Evolutionary conservation across 2,329 filamentous ascomycete species (phyloP).

Genomic region (Diaporthe aspalathi): DNA sequence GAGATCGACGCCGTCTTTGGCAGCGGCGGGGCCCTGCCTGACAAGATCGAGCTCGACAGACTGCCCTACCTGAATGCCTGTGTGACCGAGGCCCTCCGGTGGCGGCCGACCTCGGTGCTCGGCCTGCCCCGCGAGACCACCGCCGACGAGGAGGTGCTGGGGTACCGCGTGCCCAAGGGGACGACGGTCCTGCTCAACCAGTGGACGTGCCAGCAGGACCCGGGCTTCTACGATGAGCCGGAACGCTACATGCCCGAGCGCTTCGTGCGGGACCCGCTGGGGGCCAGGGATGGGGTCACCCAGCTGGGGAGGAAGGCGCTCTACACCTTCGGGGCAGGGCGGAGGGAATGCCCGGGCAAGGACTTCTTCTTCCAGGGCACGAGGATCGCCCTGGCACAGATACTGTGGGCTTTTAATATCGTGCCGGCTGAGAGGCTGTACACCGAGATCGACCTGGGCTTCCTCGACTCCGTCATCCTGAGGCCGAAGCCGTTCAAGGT

Average conservation of each 20-base stretch:
- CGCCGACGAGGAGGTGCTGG: conserved; percentile 1
- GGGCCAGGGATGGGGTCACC: not conserved
- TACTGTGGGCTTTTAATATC: conserved; percentile 2
- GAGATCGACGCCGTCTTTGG: conserved; percentile 4
- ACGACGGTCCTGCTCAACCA: conserved; percentile 6
- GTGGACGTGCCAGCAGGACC: conserved; percentile 9
- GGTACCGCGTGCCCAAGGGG: conserved; percentile 5
- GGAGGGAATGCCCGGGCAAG: not conserved
- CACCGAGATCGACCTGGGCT: not conserved
- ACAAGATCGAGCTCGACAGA: not conserved
- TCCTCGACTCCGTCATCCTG: not conserved
- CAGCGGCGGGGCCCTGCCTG: not conserved
- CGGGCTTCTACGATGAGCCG: not conserved
- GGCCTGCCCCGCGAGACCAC: conserved; percentile 1
- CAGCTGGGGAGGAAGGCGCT: conserved; percentile 2
- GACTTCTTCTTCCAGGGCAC: conserved; percentile 10
- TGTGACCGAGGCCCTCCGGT: conserved; percentile 3
- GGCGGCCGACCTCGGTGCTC: not conserved
- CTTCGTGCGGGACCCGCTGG: not conserved
- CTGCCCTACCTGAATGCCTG: conserved; percentile 4
- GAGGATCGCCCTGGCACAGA: not conserved
- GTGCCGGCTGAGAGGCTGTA: not conserved
- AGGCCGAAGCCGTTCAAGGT: conserved; percentile 4
- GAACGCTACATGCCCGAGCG: not conserved
- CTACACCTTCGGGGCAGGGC: conserved; percentile 1